Base-by-base conservation (phyloP, 208 protist genomes). In the Entamoeba moshkovskii region DNA sequence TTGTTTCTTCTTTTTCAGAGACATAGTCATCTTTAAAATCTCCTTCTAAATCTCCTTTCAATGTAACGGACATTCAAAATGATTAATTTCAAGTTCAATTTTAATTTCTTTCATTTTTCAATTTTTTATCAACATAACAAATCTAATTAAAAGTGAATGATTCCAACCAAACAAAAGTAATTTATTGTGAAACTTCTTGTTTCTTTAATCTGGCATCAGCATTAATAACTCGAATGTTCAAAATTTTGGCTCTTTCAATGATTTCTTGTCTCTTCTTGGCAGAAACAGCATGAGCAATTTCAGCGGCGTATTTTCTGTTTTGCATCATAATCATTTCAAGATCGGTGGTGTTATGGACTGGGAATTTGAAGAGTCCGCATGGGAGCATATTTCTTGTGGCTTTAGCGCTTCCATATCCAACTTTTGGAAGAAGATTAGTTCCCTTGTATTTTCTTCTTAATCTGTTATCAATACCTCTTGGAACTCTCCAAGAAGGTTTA, bases 261-360 rank as follows among this genome's bases (percentile, higher is more conserved):
- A 99, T 99, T 44, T 97, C 97, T 97, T 98, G 98, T 96, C 98
- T 97, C 93, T 96, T 97, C 95, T 97, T 97, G 91, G 98, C 98
- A 49, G 98, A 98, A 52, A 99, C 97, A 94, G 97, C 98, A 97
- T 97, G 96, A 92, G 97, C 97, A 96, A 99, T 99, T 94, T 99
- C 98, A 93, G 98, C 98, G 92, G 98, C 97, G 97, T 99, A 99
- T 96, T 98, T 99, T 95, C 98, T 97, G 98, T 99, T 99, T 96
- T 99, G 98, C 98, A 99, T 99, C 46, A 99, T 96, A 46, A 99
- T 98, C 96, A 99, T 97, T 96, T 99, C 98, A 91, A 99, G 97
- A 94, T 99, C 99, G 96, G 98, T 96, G 38, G 49, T 97, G 94
- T 98, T 98, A 96, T 96, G 96, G 93, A 99, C 97, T 94, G 96